Percentiles rank a stretch among this genome's conserved stretches.
Evolutionary conservation across 768 basidiomycete genomes (phyloP).

Genomic region (Boletus patriciae): DNA sequence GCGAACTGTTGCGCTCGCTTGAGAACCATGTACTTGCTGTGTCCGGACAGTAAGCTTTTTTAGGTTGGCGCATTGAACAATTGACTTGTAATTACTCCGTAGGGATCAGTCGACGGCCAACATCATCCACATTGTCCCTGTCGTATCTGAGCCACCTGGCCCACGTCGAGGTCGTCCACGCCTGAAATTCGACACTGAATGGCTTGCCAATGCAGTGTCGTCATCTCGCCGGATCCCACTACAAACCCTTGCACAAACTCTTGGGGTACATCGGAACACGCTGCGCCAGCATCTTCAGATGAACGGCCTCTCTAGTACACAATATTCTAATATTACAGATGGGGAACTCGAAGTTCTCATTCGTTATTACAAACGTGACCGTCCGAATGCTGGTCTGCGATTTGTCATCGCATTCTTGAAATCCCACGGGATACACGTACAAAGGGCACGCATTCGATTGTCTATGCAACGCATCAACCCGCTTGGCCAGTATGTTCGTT

Average conservation of each 20-base stretch:
- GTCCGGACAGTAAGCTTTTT: neutral
- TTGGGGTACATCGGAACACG: neutral
- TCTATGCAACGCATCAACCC: constrained; percentile 12
- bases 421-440: constrained; percentile 14
- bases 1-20: neutral
- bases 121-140: no score
- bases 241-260: neutral
- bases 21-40: neutral
- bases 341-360: neutral
- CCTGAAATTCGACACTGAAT: no score
- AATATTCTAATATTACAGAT: neutral
- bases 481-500: neutral
- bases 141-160: neutral
- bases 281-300: neutral
- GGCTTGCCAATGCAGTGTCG: no score
- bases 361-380: constrained; percentile 4
- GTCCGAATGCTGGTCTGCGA: constrained; percentile 17
- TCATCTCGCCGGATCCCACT: no score
- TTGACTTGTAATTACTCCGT: neutral
- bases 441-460: constrained; percentile 5
- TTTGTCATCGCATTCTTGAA: constrained; percentile 20
- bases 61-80: no score
- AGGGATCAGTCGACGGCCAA: no score
- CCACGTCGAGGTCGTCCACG: neutral
- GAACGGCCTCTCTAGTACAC: neutral